phyloP scores from a whole-genome alignment of 345 rosid genomes.

The Eucalyptus brandiana region DNA sequence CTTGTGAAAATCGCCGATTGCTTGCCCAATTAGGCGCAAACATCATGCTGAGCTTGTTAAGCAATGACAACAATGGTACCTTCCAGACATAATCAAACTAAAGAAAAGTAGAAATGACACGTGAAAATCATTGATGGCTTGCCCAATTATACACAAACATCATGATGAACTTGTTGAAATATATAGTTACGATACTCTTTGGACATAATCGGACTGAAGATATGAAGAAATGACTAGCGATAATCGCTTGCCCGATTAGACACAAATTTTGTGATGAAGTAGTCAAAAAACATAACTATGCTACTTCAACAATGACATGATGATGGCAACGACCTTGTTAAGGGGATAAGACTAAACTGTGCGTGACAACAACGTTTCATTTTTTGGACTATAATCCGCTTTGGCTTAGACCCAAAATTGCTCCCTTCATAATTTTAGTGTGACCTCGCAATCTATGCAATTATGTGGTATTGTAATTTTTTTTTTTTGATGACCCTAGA shows the following conservation, averaged over 20 bases:
- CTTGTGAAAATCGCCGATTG: background rate
- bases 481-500: no score
- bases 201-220: background rate
- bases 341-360: background rate
- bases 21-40: background rate
- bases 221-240: background rate
- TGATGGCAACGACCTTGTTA: background rate
- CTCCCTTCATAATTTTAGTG: background rate
- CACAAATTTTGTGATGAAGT: background rate
- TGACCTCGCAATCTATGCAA: background rate
- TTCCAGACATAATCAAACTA: background rate
- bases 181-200: background rate
- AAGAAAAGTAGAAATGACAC: no score
- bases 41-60: background rate
- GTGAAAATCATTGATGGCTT: background rate
- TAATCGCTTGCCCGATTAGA: background rate
- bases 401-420: background rate
- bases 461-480: background rate
- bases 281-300: background rate
- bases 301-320: background rate
- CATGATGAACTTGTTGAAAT: background rate
- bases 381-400: fast-evolving
- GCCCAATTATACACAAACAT: background rate
- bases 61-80: background rate
- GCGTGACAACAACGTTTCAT: background rate